Conservation (phyloP, 2,329 filamentous ascomycete species). For the Fusarium odoratissimum region DNA sequence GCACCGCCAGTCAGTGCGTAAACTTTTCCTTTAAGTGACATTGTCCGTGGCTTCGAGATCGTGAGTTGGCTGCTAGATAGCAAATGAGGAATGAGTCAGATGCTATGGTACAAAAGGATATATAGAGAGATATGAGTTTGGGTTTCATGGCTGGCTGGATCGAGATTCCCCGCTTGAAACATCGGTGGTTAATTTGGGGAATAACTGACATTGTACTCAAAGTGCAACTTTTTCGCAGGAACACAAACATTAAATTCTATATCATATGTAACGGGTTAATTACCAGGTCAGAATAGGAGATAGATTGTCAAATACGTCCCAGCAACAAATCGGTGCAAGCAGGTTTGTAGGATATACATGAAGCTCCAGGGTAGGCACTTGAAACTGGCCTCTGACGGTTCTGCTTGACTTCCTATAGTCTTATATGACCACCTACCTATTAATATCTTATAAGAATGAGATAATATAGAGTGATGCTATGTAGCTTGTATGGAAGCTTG, state of each 20-base stretch:
- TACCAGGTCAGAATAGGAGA: neutral
- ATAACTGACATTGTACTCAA: neutral
- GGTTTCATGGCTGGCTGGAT: constrained; percentile 6
- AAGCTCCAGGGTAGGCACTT: neutral
- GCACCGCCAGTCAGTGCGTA: constrained; percentile 57
- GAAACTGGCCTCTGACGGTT: neutral
- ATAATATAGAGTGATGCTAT: neutral
- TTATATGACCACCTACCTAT: neutral
- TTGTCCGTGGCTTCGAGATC: constrained; percentile 8
- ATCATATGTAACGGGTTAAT: too few relatives aligned
- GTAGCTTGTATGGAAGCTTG: neutral
- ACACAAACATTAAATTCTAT: neutral
- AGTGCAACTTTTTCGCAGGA: neutral
- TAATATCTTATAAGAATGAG: neutral
- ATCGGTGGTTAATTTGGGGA: constrained; percentile 26
- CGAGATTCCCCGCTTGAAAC: constrained; percentile 12
- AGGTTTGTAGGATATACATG: neutral
- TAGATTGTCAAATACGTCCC: too few relatives aligned
- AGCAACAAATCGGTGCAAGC: too few relatives aligned
- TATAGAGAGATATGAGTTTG: neutral
- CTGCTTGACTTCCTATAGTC: neutral
- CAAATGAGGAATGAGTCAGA: neutral
- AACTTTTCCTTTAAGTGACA: constrained; percentile 50
- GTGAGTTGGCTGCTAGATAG: neutral
- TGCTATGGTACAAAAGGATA: neutral